phyloP scores from a whole-genome alignment of 345 rosid genomes.

The Aquilaria yunnanensis region DNA sequence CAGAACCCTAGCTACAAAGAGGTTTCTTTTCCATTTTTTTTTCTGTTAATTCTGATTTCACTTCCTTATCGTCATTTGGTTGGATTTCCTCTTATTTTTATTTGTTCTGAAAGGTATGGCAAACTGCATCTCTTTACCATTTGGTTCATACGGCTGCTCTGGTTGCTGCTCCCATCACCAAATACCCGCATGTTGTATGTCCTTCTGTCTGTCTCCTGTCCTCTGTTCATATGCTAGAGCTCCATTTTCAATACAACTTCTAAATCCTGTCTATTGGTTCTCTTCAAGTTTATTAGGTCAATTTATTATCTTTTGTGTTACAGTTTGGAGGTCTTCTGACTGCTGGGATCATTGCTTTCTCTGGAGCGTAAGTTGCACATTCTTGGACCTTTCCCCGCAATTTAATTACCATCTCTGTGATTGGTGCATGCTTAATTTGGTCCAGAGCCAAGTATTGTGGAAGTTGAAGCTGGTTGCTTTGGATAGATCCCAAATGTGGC shows the following conservation, averaged over 20 bases:
- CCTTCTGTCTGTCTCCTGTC: neutral
- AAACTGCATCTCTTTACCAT: slow-evolving; percentile 89
- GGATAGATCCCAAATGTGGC: no score
- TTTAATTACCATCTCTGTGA: neutral
- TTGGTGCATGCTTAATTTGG: slow-evolving; percentile 7
- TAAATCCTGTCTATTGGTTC: neutral
- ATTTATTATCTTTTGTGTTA: neutral
- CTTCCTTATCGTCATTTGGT: neutral
- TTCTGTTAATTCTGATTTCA: neutral
- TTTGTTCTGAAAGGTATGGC: slow-evolving; percentile 61
- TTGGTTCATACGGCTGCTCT: slow-evolving; percentile 90
- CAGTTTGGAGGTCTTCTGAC: slow-evolving; percentile 96
- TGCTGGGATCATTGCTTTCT: slow-evolving; percentile 73
- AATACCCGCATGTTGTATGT: slow-evolving; percentile 59
- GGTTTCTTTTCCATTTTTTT: slow-evolving; percentile 27
- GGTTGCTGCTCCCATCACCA: slow-evolving; percentile 69
- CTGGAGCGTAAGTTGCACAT: slow-evolving; percentile 71
- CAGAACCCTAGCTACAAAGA: slow-evolving; percentile 70
- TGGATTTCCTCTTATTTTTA: neutral
- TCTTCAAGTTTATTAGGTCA: neutral
- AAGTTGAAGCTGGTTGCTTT: neutral
- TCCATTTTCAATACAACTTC: neutral
- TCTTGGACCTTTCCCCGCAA: neutral
- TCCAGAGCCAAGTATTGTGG: neutral
- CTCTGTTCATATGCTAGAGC: neutral